Evolutionary conservation across 176 grass and related monocot species (phyloP), one percentile per base, ranked within the genome.

Genomic region (Coix lacrymajobi): DNA sequence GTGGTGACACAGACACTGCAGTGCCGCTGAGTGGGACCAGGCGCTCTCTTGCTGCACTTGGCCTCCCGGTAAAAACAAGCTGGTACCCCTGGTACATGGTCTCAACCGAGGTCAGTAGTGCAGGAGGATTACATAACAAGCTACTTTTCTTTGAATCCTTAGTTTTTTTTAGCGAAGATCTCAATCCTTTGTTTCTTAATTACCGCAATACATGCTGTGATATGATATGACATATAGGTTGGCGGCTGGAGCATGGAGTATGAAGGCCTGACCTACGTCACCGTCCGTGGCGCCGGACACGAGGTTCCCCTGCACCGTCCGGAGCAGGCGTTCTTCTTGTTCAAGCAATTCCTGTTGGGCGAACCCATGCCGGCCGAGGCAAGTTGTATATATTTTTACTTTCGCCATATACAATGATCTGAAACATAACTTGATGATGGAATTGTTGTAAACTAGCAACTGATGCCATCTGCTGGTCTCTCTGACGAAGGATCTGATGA

Each of bases 51-150:
- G 34, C 19, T 3, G 66, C 36, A 20, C 20, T 69, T 0, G 22
- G 11, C 1, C 36, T 69, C 7, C 19, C 66, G 13, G 34, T 69
- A 0, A 69, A 69, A 11, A 69, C 66, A 0, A 69, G 66, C 9
- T 69, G 66, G 66, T 69, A 69, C 66, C 66, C 66, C 34, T 69
- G 66, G 66, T 40, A 69, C 36, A 69, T 69, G 11, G 66, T 69
- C 1, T 1, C 34, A 6, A 69, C 34, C 8, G 66, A 69, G 66
- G 56, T 57, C 20, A 56, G 51, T 4, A 52, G 4, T 16, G 8
- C 16, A 39, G 6, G 48, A 52, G 7, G 0, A 52, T 19, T 7
- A 8, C 5, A 51, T 20, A 51, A 16, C 17, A 51, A 8, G 20
- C 51, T 56, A n/a, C 7, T 2, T 4, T 8, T 52, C 48, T 7